Percentiles rank a stretch among this genome's conserved stretches.
phyloP scores from a whole-genome alignment of 768 basidiomycete species.

The Saitozyma sp. region DNA sequence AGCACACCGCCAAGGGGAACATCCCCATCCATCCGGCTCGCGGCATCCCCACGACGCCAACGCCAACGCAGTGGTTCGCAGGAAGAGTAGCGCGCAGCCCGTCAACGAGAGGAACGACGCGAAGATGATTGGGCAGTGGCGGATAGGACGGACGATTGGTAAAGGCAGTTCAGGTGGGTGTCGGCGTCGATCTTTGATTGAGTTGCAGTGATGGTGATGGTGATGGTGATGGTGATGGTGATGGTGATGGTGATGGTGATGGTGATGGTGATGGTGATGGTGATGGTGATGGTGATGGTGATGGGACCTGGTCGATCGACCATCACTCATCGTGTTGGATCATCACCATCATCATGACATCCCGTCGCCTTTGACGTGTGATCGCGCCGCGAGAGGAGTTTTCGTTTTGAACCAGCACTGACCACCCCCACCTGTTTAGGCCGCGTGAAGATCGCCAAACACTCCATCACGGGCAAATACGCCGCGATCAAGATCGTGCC shows the following conservation, averaged over 20 bases:
- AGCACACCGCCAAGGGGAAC: no score
- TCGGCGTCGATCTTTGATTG: no score
- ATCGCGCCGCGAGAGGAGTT: no score
- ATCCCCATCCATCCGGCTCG: no score
- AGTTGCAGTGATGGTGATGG: no score
- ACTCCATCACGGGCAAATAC: constrained; percentile 81
- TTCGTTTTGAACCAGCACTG: not conserved
- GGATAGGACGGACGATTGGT: constrained; percentile 79
- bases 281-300: no score
- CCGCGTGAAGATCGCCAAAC: constrained; percentile 83
- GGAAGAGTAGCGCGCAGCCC: not conserved
- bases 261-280: no score
- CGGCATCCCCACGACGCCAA: no score
- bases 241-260: no score
- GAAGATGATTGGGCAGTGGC: constrained; percentile 71
- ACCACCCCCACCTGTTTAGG: constrained; percentile 57
- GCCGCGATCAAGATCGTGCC: constrained; percentile 94
- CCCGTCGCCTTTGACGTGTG: no score
- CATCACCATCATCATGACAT: not conserved
- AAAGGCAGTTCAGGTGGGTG: constrained; percentile 71
- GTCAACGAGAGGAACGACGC: constrained; percentile 35
- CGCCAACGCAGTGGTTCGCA: no score
- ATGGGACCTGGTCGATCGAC: not conserved
- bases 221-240: no score
- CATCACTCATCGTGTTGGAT: not conserved